phyloP scores from a whole-genome alignment of 1,139 yeast genomes.

The Taphrina populina region DNA sequence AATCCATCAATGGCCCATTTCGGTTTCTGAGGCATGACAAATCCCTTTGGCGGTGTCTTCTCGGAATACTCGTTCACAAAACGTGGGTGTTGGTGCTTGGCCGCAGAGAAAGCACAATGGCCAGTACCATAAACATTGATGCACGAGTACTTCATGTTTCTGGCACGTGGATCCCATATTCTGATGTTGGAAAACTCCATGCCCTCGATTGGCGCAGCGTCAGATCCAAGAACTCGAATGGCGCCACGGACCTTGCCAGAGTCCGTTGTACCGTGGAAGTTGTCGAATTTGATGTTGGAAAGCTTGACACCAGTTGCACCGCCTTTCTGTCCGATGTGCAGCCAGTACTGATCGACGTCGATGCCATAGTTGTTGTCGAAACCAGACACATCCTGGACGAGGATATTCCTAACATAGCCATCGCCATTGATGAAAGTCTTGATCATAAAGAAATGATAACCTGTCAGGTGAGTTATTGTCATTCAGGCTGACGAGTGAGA shows the following conservation, averaged over 20 bases:
- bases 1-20: slow-evolving; percentile 7
- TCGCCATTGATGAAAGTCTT: background rate
- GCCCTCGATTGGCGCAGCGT: slow-evolving; percentile 1
- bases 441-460: slow-evolving; percentile 3
- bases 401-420: background rate
- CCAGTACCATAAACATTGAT: slow-evolving; percentile 9
- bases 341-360: slow-evolving; percentile 5
- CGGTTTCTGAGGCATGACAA: background rate
- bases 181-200: background rate
- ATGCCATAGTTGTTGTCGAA: slow-evolving; percentile 3
- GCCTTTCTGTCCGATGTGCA: slow-evolving; percentile 1
- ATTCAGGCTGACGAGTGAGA: background rate
- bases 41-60: background rate
- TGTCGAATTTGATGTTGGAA: slow-evolving; percentile 7
- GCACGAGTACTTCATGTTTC: background rate
- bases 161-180: slow-evolving; percentile 2
- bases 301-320: slow-evolving; percentile 8
- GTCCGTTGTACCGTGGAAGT: background rate
- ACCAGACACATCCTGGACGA: slow-evolving; percentile 2
- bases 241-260: slow-evolving; percentile 8
- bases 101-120: background rate
- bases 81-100: background rate
- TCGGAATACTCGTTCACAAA: background rate
- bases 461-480: background rate
- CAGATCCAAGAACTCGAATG: background rate